Percentiles rank a stretch among this genome's conserved stretches.
phyloP scores from a whole-genome alignment of 805 yeast species.

The Lipomyces anomalus region DNA sequence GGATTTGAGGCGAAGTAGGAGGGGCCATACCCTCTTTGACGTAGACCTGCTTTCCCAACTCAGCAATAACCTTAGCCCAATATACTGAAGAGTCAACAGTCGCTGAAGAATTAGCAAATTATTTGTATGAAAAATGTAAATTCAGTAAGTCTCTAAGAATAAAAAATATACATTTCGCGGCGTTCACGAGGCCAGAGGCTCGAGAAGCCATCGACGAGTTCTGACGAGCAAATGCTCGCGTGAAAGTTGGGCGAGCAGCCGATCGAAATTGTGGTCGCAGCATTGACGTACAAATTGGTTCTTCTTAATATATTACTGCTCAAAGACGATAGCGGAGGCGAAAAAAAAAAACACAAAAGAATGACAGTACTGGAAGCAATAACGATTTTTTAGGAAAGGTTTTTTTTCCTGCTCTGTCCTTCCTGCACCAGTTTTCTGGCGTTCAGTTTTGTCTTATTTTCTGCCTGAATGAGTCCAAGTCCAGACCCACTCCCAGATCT shows the following conservation, averaged over 20 bases:
- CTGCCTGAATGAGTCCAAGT: no score
- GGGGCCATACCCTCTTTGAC: constrained; percentile 90
- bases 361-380: no score
- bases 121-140: not conserved
- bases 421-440: no score
- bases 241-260: not conserved
- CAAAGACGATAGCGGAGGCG: no score
- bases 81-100: constrained; percentile 56
- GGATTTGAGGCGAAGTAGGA: constrained; percentile 71
- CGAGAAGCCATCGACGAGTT: not conserved
- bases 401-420: no score
- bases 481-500: no score
- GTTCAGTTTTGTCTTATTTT: no score
- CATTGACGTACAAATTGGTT: no score
- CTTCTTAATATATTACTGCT: no score
- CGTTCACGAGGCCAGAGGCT: not conserved
- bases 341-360: no score
- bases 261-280: not conserved
- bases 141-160: no score
- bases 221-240: not conserved
- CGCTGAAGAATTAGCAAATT: constrained; percentile 3
- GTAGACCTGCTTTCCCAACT: constrained; percentile 72
- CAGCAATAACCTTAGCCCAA: constrained; percentile 67
- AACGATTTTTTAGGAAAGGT: no score
- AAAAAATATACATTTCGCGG: not conserved